Conservation (phyloP, 345 rosid species). For the Citrus hindsii region DNA sequence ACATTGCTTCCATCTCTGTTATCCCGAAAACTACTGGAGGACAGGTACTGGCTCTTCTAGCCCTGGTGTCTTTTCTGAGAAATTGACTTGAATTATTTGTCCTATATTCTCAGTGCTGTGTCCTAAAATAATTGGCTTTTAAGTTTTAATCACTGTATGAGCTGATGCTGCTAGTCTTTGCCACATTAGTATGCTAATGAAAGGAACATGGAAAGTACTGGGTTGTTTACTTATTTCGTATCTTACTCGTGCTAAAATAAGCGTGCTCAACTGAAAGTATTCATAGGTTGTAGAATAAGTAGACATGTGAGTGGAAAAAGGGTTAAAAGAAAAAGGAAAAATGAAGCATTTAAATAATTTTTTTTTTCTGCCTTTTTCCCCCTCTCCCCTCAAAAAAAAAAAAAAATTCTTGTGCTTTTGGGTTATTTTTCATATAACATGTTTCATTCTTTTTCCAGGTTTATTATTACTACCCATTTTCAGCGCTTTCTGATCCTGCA, state of each 20-base stretch:
- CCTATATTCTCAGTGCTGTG: neutral
- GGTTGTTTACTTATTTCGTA: neutral
- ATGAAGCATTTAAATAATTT: neutral
- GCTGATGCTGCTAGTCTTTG: neutral
- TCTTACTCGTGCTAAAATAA: neutral
- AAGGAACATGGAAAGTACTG: neutral
- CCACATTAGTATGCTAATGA: neutral
- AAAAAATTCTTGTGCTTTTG: neutral
- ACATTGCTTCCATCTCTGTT: slow-evolving; percentile 84
- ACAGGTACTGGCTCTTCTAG: slow-evolving; percentile 48
- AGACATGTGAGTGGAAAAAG: neutral
- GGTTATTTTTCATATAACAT: neutral
- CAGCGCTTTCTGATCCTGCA: slow-evolving; percentile 84
- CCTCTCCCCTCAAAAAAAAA: neutral
- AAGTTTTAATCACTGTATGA: neutral
- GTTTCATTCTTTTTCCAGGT: slow-evolving; percentile 49
- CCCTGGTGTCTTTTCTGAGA: neutral
- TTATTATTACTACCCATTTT: slow-evolving; percentile 87
- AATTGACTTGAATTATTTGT: neutral
- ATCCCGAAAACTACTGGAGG: slow-evolving; percentile 96
- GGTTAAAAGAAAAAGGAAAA: neutral
- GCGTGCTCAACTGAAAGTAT: neutral
- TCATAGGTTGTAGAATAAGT: neutral
- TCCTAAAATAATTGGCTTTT: neutral
- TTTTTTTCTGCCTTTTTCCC: neutral